Base-by-base conservation (phyloP, 2,329 filamentous ascomycete genomes). In the Penicillium oxalicum region DNA sequence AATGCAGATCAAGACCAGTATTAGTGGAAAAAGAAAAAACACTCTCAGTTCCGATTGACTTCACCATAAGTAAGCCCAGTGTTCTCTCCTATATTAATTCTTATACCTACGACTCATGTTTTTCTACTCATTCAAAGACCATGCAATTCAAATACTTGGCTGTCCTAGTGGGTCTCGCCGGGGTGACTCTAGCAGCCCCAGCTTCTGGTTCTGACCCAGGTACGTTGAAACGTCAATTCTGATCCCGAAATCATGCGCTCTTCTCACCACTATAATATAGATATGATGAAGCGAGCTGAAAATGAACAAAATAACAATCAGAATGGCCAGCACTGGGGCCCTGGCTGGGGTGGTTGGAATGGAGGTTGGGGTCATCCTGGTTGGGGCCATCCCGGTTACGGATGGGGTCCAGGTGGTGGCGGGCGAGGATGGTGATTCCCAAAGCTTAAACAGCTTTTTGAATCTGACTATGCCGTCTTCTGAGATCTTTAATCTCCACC, bases 241-340 rank as follows among this genome's bases (percentile, higher is more conserved):
- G 0, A 9, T n/a, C 3, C 4, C 6, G 5, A 9, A 12, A 24
- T 8, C 3, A 4, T 25, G n/a, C 5, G 4, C n/a, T 1, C n/a
- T 0, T 2, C 42, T 44, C 9, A 44, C 18, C 11, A 4, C 2
- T 9, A 1, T 7, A 36, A 34, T 25, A 7, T 32, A 13, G 25
- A 44, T 3, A 44, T 44, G 33, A 35, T 27, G 42, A 36, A 32
- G 27, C 42, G 42, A 8, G 42, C 33, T 11, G 42, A 44, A 12
- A 32, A 36, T 3, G 33, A 32, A 25, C 42, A 37, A 24, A 36
- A 27, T 24, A 44, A 44, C 9, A 44, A 36, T 24, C 42, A 44
- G 42, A 37, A 44, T 8, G 36, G 27, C 9, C 9, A 44, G 11
- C 24, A 35, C 9, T 27, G 42, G 26, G 42, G 42, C 6, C 42